Percentiles rank a stretch among this genome's conserved stretches.
Conservation (phyloP, 2,329 filamentous ascomycete species). For the Trichoderma koningii region DNA sequence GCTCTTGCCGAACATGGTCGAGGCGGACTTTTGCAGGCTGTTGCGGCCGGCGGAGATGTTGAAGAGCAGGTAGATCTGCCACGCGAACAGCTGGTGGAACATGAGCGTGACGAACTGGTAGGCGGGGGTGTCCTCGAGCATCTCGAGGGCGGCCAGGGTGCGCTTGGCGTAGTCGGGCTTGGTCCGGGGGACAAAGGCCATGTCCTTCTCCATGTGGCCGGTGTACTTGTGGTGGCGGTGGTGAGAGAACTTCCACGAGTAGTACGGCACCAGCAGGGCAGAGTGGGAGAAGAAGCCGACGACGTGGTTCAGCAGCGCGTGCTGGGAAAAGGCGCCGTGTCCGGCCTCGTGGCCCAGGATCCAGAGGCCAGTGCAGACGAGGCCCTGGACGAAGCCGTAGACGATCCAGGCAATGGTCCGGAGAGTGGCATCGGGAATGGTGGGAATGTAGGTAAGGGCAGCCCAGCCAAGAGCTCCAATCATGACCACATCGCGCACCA, state of each 20-base stretch:
- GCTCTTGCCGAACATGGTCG: slow-evolving; percentile 44
- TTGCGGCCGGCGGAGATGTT: slow-evolving; percentile 48
- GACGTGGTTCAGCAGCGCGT: slow-evolving; percentile 58
- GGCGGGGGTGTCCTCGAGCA: slow-evolving; percentile 65
- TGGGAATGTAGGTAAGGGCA: slow-evolving; percentile 57
- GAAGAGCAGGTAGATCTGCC: slow-evolving; percentile 64
- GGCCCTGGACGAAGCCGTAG: slow-evolving; percentile 66
- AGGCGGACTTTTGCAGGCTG: slow-evolving; percentile 16
- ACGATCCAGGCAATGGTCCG: slow-evolving; percentile 34
- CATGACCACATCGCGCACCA: slow-evolving; percentile 57
- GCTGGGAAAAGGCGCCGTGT: slow-evolving; percentile 66
- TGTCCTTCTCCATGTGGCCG: slow-evolving; percentile 62
- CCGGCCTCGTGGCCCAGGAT: slow-evolving; percentile 72
- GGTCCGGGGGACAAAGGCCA: slow-evolving; percentile 22
- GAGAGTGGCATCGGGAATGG: slow-evolving; percentile 44
- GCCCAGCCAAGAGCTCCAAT: slow-evolving; percentile 51
- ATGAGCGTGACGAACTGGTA: slow-evolving; percentile 57
- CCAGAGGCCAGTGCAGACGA: slow-evolving; percentile 69
- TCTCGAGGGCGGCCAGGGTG: slow-evolving; percentile 46
- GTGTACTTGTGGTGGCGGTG: slow-evolving; percentile 69
- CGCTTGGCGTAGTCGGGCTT: slow-evolving; percentile 11
- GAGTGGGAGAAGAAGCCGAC: slow-evolving; percentile 68
- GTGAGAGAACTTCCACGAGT: slow-evolving; percentile 72
- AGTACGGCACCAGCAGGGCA: slow-evolving; percentile 67
- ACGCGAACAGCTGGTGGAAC: slow-evolving; percentile 64